Base-by-base conservation (phyloP, 352 stramenopile genomes). In the Blastocystis sp. region DNA sequence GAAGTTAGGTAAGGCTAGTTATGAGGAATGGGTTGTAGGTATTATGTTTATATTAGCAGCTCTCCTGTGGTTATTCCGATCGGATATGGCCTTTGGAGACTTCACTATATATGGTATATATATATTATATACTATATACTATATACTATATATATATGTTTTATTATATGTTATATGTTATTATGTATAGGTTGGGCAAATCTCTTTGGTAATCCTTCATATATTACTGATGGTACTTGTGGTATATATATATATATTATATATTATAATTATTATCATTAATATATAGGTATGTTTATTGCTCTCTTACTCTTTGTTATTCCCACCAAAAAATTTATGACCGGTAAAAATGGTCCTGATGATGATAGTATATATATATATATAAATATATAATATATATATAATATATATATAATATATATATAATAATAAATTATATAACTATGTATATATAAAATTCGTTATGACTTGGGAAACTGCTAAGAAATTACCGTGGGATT, bases 401-500 rank as follows among this genome's bases (percentile, higher is more conserved):
- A n/a, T n/a, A n/a, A n/a, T n/a, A n/a, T n/a, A n/a, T n/a, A n/a
- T n/a, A n/a, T n/a, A n/a, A n/a, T n/a, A n/a, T n/a, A n/a, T n/a
- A n/a, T n/a, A n/a, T n/a, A n/a, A n/a, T n/a, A n/a, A n/a, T n/a
- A n/a, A n/a, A n/a, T n/a, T n/a, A n/a, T n/a, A n/a, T n/a, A n/a
- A n/a, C n/a, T n/a, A n/a, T n/a, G n/a, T n/a, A 46, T 21, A 19
- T 7, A n/a, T 52, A 59, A 40, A 43, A 27, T 59, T 47, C 37
- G 49, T 59, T 27, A 21, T 59, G 11, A 59, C 49, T 3, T 59
- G 49, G 49, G 49, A 30, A 19, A 59, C 49, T 2, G 49, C 49
- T 3, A 59, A 59, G 49, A 43, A 45, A 27, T 40, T 59, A 13
- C 49, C 49, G 4, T 59, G 49, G 49, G 49, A 59, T 16, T 27